Evolutionary conservation across 2,329 filamentous ascomycete genomes (phyloP).

Genomic region (Calonectria fujianensis): DNA sequence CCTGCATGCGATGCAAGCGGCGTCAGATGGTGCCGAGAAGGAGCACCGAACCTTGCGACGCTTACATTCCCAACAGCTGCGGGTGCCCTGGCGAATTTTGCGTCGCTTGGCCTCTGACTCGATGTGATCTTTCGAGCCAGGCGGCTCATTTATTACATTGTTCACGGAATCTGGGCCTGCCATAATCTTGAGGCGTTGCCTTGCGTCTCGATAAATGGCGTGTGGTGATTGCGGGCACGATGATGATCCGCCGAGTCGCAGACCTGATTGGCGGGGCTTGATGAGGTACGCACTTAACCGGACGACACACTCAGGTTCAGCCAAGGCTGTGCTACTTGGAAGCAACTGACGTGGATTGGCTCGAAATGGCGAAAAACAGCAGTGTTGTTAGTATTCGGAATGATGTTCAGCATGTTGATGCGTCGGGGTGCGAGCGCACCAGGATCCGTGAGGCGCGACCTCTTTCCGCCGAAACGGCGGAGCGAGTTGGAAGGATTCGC

Average conservation of each 20-base stretch:
- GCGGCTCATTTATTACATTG: not conserved
- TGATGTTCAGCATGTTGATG: not conserved
- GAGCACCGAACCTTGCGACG: conserved; percentile 41
- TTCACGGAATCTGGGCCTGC: not conserved
- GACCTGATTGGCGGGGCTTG: not conserved
- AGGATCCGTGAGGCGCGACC: not conserved
- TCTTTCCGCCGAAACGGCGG: not conserved
- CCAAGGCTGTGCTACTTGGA: not conserved
- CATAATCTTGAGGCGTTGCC: not conserved
- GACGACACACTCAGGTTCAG: not conserved
- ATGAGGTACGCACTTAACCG: conserved; percentile 5
- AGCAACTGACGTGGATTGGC: not conserved
- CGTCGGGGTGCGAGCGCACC: not conserved
- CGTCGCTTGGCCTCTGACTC: conserved; percentile 33
- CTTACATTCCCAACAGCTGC: conserved; percentile 44
- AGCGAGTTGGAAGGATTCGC: not conserved
- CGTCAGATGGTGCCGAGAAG: conserved; percentile 19
- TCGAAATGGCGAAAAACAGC: not conserved
- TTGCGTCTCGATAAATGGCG: not conserved
- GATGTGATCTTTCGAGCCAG: not conserved
- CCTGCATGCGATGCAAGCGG: conserved; percentile 31
- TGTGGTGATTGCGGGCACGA: not conserved
- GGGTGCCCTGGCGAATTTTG: conserved; percentile 42
- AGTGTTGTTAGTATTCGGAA: not conserved
- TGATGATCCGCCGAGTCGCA: not conserved